Evolutionary conservation across 2,329 filamentous ascomycete genomes (phyloP).

Genomic region (Thielaviopsis cerberus): DNA sequence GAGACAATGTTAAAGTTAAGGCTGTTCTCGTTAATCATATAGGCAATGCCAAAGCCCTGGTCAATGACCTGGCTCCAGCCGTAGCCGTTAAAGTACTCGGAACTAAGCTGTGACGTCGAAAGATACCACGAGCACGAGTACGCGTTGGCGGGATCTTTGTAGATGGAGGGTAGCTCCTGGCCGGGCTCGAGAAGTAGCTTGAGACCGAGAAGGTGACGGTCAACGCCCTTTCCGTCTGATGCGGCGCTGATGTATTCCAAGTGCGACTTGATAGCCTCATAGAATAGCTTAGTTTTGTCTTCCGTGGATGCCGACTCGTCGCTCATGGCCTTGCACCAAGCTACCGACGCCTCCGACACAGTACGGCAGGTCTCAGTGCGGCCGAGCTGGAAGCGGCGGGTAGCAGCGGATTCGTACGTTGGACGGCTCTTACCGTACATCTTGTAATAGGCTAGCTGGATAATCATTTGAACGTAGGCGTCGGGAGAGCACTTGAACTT

Average conservation of each 20-base stretch:
- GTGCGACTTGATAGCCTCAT: slow-evolving; percentile 62
- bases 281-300: slow-evolving; percentile 56
- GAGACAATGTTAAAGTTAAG: slow-evolving; percentile 96
- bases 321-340: slow-evolving; percentile 77
- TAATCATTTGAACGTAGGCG: slow-evolving; percentile 95
- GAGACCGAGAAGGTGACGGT: slow-evolving; percentile 89
- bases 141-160: slow-evolving; percentile 64
- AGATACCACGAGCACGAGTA: slow-evolving; percentile 85
- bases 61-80: slow-evolving; percentile 97
- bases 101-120: slow-evolving; percentile 74
- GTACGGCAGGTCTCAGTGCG: slow-evolving; percentile 90
- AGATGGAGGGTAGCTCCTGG: slow-evolving; percentile 67
- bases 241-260: slow-evolving; percentile 82
- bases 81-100: slow-evolving; percentile 97
- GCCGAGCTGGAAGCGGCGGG: slow-evolving; percentile 85
- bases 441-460: slow-evolving; percentile 94
- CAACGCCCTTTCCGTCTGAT: slow-evolving; percentile 80
- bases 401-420: slow-evolving; percentile 92
- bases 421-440: slow-evolving; percentile 97
- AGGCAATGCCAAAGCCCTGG: slow-evolving; percentile 88
- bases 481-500: slow-evolving; percentile 98
- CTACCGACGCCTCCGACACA: slow-evolving; percentile 77
- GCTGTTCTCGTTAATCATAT: slow-evolving; percentile 99
- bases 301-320: slow-evolving; percentile 45
- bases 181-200: slow-evolving; percentile 73